Evolutionary conservation across 345 rosid genomes (phyloP).

Genomic region (Angophora floribunda): DNA sequence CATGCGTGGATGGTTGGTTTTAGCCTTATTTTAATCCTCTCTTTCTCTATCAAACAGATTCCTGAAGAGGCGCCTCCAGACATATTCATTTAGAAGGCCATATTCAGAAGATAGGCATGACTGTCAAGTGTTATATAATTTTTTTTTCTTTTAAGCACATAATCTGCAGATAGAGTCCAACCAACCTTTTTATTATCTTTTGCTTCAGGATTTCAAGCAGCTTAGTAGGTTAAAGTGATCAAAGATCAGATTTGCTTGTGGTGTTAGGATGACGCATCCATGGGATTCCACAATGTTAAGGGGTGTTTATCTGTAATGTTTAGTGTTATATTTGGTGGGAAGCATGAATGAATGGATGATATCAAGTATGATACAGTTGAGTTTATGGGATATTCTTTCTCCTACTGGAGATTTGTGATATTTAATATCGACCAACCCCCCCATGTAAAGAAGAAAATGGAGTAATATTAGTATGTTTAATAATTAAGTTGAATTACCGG

Average conservation of each 20-base stretch:
- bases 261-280: neutral
- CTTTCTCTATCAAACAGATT: slow-evolving; percentile 19
- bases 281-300: neutral
- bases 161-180: neutral
- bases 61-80: slow-evolving; percentile 60
- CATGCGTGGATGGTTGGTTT: neutral
- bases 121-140: neutral
- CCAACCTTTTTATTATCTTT: neutral
- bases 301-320: neutral
- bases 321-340: neutral
- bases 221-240: neutral
- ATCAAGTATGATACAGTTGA: neutral
- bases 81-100: slow-evolving; percentile 7
- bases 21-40: neutral
- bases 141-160: neutral
- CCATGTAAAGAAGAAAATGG: neutral
- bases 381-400: neutral
- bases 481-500: neutral
- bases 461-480: neutral
- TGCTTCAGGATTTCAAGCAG: neutral
- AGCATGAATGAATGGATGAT: neutral
- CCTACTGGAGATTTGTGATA: neutral
- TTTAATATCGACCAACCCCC: neutral
- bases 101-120: neutral
- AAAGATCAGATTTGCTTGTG: neutral